A percentile compares a stretch with the other conserved stretches of the same genome.
phyloP scores from a whole-genome alignment of 225 moss, liverwort and hornwort species.

The Sphagnum contortum region DNA sequence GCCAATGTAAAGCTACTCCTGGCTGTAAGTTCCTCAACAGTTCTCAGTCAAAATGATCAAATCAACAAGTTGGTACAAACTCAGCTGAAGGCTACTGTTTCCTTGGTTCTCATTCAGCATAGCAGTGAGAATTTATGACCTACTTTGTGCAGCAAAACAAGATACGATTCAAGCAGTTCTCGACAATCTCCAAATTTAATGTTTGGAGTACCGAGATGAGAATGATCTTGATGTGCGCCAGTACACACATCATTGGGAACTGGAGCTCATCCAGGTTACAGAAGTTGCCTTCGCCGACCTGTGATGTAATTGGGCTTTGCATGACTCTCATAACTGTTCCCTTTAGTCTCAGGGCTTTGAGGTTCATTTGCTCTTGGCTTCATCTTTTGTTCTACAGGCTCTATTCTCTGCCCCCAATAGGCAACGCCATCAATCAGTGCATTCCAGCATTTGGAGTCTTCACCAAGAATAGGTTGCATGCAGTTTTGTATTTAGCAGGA shows the following conservation, averaged over 20 bases:
- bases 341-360: too few species aligned
- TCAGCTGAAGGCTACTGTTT: too few species aligned
- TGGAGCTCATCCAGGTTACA: constrained; percentile 79
- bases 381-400: too few species aligned
- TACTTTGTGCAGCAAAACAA: constrained; percentile 62
- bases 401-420: too few species aligned
- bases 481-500: too few species aligned
- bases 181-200: constrained; percentile 92
- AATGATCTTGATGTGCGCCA: constrained; percentile 92
- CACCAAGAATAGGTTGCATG: too few species aligned
- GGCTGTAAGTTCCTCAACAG: constrained; percentile 62
- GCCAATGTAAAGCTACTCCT: constrained; percentile 88
- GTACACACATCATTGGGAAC: constrained; percentile 74
- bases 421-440: too few species aligned
- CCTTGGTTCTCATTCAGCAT: too few species aligned
- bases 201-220: constrained; percentile 92
- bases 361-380: too few species aligned
- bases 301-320: not conserved
- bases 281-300: not conserved
- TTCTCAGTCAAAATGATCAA: not conserved
- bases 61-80: not conserved
- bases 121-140: too few species aligned
- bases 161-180: constrained; percentile 85
- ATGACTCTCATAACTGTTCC: not conserved
- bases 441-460: too few species aligned